Percentiles rank a stretch among this genome's conserved stretches.
Conservation (phyloP, 164 flowering plant genomes). For the Chloranthus sessilifolius region DNA sequence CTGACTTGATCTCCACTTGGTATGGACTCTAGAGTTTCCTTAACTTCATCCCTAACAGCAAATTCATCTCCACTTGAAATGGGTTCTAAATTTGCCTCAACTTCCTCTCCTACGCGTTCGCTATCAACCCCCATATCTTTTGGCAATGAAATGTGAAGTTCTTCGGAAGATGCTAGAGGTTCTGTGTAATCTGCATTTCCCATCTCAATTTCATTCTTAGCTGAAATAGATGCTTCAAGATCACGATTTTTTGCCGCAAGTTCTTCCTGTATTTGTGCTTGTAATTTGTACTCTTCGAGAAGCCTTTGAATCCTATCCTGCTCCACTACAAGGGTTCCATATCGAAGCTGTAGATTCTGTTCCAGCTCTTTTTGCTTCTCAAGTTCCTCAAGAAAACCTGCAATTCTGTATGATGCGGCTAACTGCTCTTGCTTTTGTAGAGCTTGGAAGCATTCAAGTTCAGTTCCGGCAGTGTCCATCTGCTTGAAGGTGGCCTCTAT, state of each 20-base stretch:
- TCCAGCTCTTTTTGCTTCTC: conserved; percentile 91
- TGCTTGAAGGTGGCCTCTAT: conserved; percentile 80
- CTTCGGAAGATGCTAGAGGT: conserved; percentile 5
- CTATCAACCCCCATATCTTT: conserved; percentile 14
- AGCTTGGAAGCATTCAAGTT: conserved; percentile 86
- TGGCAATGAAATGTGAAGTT: conserved; percentile 5
- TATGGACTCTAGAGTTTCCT: too few relatives aligned
- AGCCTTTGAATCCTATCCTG: conserved; percentile 45
- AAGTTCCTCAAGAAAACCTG: conserved; percentile 66
- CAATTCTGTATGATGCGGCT: conserved; percentile 71
- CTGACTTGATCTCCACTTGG: too few relatives aligned
- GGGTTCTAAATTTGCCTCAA: too few relatives aligned
- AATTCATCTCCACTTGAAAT: conserved; percentile 6
- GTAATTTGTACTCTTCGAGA: conserved; percentile 32
- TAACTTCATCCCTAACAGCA: background rate
- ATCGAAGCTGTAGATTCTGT: conserved; percentile 53
- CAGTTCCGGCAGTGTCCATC: conserved; percentile 87
- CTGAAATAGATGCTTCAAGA: background rate
- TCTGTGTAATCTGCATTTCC: conserved; percentile 10
- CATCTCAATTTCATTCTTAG: background rate
- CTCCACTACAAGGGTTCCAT: conserved; percentile 59
- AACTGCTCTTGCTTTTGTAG: conserved; percentile 78
- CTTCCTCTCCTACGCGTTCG: too few relatives aligned
- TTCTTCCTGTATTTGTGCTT: conserved; percentile 51
- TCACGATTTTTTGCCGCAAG: conserved; percentile 30